Percentiles rank a stretch among this genome's conserved stretches.
phyloP scores from a whole-genome alignment of 257 asterid species.

The Salvia hispanica region DNA sequence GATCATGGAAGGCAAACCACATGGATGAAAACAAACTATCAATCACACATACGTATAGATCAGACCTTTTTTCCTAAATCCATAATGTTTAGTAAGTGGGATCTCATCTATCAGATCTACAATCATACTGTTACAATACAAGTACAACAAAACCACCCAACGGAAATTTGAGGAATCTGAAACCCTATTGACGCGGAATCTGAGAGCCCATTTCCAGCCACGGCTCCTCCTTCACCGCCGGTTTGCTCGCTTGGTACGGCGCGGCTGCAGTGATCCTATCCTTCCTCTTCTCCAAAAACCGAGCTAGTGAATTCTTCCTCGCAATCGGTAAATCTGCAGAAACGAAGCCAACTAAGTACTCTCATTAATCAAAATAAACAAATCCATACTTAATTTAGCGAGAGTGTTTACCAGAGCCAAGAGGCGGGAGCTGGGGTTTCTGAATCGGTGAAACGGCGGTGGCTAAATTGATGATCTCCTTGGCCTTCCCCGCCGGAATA shows the following conservation, averaged over 20 bases:
- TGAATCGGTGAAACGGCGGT: conserved; percentile 33
- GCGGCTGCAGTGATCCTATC: conserved; percentile 45
- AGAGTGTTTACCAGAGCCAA: conserved; percentile 32
- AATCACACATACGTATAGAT: no score
- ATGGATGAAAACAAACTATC: no score
- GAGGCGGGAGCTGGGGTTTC: conserved; percentile 33
- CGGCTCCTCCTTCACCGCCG: conserved; percentile 36
- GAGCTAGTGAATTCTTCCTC: conserved; percentile 58
- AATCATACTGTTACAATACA: no score
- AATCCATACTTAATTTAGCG: no score
- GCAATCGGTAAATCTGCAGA: conserved; percentile 62
- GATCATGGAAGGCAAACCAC: no score
- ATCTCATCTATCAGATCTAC: no score
- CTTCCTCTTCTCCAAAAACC: conserved; percentile 67
- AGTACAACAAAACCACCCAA: no score
- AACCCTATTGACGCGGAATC: conserved; percentile 20
- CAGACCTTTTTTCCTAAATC: no score
- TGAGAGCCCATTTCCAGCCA: conserved; percentile 40
- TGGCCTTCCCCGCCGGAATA: conserved; percentile 50
- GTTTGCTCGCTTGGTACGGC: conserved; percentile 42
- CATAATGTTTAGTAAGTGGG: no score
- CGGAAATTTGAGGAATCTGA: no score
- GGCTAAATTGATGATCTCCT: conserved; percentile 44
- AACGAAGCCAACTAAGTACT: background rate
- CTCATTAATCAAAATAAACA: no score